A percentile compares a stretch with the other conserved stretches of the same genome.
Conservation (phyloP, 2,329 filamentous ascomycete species). For the Lasiodiplodia citricola region DNA sequence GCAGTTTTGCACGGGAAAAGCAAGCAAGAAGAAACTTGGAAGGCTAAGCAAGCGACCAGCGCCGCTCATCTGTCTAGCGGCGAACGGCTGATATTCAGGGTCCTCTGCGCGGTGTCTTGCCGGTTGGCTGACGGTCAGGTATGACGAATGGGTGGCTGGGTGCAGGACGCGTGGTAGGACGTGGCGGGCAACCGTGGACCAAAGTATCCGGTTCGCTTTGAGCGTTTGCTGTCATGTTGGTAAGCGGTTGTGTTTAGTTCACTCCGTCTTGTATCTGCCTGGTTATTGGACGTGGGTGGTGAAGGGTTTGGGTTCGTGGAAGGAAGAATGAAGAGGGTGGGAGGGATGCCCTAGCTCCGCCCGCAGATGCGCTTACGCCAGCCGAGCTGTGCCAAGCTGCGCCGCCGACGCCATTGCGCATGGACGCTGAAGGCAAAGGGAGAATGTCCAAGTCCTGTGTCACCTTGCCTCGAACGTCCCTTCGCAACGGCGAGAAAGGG, state of each 20-base stretch:
- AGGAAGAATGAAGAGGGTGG: background rate
- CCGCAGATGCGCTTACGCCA: slow-evolving; percentile 5
- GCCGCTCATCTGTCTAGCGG: background rate
- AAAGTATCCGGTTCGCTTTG: background rate
- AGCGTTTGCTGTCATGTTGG: background rate
- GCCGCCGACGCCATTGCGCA: slow-evolving; percentile 21
- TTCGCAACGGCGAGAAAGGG: background rate
- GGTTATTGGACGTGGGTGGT: background rate
- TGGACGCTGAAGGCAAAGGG: background rate
- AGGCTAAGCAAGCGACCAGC: background rate
- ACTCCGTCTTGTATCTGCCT: background rate
- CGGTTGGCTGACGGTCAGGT: background rate
- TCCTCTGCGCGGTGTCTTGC: background rate
- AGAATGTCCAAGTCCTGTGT: background rate
- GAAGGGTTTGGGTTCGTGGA: background rate
- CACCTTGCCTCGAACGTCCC: background rate
- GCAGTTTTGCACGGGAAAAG: background rate
- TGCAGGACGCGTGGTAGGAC: background rate
- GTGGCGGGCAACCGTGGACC: background rate
- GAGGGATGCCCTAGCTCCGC: background rate
- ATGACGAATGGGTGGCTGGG: background rate
- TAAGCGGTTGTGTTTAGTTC: background rate
- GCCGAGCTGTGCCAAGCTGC: slow-evolving; percentile 16
- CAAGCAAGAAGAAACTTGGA: background rate
- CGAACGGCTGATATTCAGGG: background rate